A percentile compares a stretch with the other conserved stretches of the same genome.
Conservation (phyloP, 306 rosid genomes). For the Sicyos edulis region DNA sequence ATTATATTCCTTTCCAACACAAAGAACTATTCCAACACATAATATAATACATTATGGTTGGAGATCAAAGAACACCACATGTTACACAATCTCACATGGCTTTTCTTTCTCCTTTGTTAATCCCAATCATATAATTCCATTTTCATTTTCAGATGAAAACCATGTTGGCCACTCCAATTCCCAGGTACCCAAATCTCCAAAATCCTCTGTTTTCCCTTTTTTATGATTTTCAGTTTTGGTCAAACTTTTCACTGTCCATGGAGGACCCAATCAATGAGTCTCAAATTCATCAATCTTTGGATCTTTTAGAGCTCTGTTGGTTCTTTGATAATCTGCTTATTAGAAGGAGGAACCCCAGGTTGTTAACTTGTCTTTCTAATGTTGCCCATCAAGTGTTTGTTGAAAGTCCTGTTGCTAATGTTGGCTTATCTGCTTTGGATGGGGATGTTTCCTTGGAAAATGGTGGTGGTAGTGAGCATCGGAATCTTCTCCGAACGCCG, state of each 20-base stretch:
- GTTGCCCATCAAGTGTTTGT: slow-evolving; percentile 25
- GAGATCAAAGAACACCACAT: slow-evolving; percentile 18
- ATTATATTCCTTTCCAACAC: background rate
- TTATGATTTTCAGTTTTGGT: background rate
- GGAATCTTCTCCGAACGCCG: slow-evolving; percentile 40
- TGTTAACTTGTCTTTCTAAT: slow-evolving; percentile 41
- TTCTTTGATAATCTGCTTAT: slow-evolving; percentile 56
- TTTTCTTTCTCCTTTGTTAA: background rate
- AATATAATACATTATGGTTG: slow-evolving; percentile 12
- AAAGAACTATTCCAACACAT: background rate
- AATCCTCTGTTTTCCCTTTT: background rate
- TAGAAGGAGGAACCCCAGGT: slow-evolving; percentile 33
- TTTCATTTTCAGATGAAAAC: slow-evolving; percentile 6
- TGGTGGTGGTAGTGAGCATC: slow-evolving; percentile 8
- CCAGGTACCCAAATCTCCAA: slow-evolving; percentile 1
- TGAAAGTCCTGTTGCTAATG: slow-evolving; percentile 22
- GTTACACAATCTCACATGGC: slow-evolving; percentile 20
- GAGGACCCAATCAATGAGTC: slow-evolving; percentile 20
- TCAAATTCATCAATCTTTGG: slow-evolving; percentile 42
- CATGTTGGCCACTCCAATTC: slow-evolving; percentile 5
- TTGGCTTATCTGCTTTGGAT: background rate
- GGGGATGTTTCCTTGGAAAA: background rate
- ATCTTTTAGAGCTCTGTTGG: slow-evolving; percentile 79
- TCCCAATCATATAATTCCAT: slow-evolving; percentile 16
- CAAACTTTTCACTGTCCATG: slow-evolving; percentile 7